Evolutionary conservation across 2,329 filamentous ascomycete species (phyloP), one percentile per base, ranked within the genome.

Genomic region (Neofusicoccum parvum): DNA sequence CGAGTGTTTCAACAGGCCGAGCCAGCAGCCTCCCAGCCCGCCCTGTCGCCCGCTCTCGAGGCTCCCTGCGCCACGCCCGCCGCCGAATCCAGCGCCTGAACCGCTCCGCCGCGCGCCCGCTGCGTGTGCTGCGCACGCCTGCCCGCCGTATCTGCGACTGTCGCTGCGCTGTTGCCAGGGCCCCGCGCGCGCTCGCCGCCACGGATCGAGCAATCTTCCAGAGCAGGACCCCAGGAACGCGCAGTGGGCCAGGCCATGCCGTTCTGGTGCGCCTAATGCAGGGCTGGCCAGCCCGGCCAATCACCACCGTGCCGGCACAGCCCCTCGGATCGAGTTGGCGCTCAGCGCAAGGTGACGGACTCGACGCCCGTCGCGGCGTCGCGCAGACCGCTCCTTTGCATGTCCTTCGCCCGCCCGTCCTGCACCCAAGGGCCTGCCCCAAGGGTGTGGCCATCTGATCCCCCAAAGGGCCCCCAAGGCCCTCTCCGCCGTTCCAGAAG

Each of bases 311-410:
- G 6, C 36, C 20, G 36, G 45, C 59, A 62, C 36, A 41, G 45
- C 59, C 59, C 43, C 58, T 62, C 58, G 58, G 36, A 50, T 49
- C 58, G 58, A 62, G 45, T 39, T 49, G 43, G 58, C 54, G 53
- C 56, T 60, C 23, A 32, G 43, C 56, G 37, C 3, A 14, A 27
- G 23, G 41, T 37, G 20, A 27, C 53, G 39, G 54, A 43, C 37
- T 58, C 53, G 53, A 23, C n/a, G 50, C 27, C 34, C 50, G 50
- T 54, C 51, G 12, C 36, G 17, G 36, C 20, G 17, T 43, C 36
- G 39, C 39, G 59, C 59, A 50, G 59, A 62, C 59, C 59, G 59
- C 59, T 62, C 45, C 46, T 62, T 49, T 43, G 45, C 54, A 45
- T 17, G 23, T 32, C 39, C 17, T 45, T 27, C 39, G 20, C 36